Conservation (phyloP, 176 grass and related monocot genomes). For the Phoenix roebelenii region DNA sequence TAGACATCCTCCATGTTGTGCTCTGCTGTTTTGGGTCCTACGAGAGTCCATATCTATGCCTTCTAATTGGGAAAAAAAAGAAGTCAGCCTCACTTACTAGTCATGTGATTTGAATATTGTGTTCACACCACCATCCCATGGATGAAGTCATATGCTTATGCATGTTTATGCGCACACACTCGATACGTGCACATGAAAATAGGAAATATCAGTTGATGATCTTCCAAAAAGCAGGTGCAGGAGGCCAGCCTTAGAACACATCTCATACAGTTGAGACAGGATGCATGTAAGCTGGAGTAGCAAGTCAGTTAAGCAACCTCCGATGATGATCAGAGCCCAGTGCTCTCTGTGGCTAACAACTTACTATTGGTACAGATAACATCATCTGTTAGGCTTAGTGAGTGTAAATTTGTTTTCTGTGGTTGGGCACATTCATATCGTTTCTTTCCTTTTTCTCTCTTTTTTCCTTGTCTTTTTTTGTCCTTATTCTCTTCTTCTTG, state of each 20-base stretch:
- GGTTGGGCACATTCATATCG: conserved; percentile 37
- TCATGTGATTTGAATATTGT: no score
- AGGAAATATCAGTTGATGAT: conserved; percentile 7
- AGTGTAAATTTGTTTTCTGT: conserved; percentile 18
- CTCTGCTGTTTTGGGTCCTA: no score
- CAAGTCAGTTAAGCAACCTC: conserved; percentile 29
- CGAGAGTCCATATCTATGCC: no score
- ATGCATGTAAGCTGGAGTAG: conserved; percentile 17
- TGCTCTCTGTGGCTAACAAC: conserved; percentile 42
- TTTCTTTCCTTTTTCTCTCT: conserved; percentile 8
- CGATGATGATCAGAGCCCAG: conserved; percentile 38
- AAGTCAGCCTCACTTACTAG: no score
- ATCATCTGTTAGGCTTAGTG: conserved; percentile 43
- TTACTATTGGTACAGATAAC: conserved; percentile 32
- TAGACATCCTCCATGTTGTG: no score
- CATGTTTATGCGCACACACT: no score
- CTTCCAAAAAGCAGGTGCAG: conserved; percentile 42
- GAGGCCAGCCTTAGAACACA: conserved; percentile 66
- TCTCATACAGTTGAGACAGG: conserved; percentile 46
- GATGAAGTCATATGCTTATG: conserved; percentile 2
- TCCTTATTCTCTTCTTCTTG: background rate
- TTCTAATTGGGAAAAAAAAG: no score
- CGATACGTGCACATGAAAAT: background rate
- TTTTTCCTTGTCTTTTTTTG: no score
- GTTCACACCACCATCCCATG: background rate